Base-by-base conservation (phyloP, 2,329 filamentous ascomycete genomes). In the Claviceps citrina region DNA sequence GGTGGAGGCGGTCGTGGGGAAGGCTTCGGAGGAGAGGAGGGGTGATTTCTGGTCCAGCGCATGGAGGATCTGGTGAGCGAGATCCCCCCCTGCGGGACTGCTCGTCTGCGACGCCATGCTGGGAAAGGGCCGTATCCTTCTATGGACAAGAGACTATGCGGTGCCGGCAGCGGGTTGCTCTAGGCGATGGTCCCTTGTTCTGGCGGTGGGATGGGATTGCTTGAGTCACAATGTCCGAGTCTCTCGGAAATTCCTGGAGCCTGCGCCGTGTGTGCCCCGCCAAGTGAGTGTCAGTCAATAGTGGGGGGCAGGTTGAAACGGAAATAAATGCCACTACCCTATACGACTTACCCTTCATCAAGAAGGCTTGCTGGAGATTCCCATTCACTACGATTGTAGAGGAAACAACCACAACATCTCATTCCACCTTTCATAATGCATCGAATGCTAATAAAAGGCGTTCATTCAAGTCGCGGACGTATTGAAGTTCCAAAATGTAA, bases 11-110 rank as follows among this genome's bases (percentile, higher is more conserved):
- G 68, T 63, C 50, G 70, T 59, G 49, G 82, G 76, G 65, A 87
- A 87, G 54, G 70, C 70, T 52, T 84, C 73, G 53, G 67, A 67
- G 39, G 83, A 84, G 51, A 79, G 64, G 49, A 87, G 64, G 34
- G 79, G 71, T 49, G 78, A 73, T 45, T 73, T 62, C 52, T 72
- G 65, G 57, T 70, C 70, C 51, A 89, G 67, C 41, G 73, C 71
- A 45, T 76, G 70, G 51, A 89, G 71, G 49, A 87, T 68, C 52
- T 75, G 66, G 42, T 68, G 65, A 44, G 73, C 68, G 53, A 85
- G 65, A 55, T 84, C 78, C 58, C 65, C 78, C 58, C 65, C 65
- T 36, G 54, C 53, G 24, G 60, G 52, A 36, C 46, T 51, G 39
- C 49, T 46, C 47, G 52, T 59, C 47, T 55, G 55, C 49, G 55